A percentile compares a stretch with the other conserved stretches of the same genome.
Conservation (phyloP, 768 basidiomycete genomes). For the Auricularia auricula-judae region DNA sequence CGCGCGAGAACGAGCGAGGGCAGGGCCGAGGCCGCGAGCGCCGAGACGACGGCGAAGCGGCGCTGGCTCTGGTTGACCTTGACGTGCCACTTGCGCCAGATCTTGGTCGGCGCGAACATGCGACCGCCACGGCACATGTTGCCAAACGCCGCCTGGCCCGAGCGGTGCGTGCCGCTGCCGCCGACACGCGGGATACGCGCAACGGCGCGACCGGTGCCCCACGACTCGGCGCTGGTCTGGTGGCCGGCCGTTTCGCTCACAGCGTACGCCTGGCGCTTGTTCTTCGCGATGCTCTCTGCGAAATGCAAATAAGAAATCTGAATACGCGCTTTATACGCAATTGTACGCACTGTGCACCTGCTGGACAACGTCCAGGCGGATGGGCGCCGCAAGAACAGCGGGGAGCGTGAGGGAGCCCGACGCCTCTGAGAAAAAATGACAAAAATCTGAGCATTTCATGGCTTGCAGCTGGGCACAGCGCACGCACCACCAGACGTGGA, state of each 20-base stretch:
- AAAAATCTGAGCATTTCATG: background rate
- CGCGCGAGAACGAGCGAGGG: slow-evolving; percentile 98
- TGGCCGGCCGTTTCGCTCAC: slow-evolving; percentile 97
- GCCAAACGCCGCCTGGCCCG: slow-evolving; percentile 98
- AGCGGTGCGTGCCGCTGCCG: slow-evolving; percentile 96
- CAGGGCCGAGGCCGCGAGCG: slow-evolving; percentile 93
- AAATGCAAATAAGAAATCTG: slow-evolving; percentile 9
- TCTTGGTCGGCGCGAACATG: slow-evolving; percentile 99
- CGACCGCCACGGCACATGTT: slow-evolving; percentile 99
- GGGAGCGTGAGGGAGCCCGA: slow-evolving; percentile 86
- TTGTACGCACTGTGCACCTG: slow-evolving; percentile 93
- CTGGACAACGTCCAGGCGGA: slow-evolving; percentile 95
- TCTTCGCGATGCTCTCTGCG: slow-evolving; percentile 93
- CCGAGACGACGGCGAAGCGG: slow-evolving; percentile 95
- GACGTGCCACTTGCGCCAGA: slow-evolving; percentile 99
- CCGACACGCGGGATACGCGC: slow-evolving; percentile 99
- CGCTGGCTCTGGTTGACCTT: slow-evolving; percentile 99
- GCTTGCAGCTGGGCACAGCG: background rate
- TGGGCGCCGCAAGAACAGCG: slow-evolving; percentile 94
- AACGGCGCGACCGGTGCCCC: slow-evolving; percentile 99
- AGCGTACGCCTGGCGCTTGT: slow-evolving; percentile 93
- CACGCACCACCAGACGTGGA: slow-evolving; percentile 60
- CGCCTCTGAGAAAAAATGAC: slow-evolving; percentile 39
- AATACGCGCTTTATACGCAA: background rate
- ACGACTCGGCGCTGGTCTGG: slow-evolving; percentile 97